Evolutionary conservation across 345 rosid genomes (phyloP).

Genomic region (Aquilaria malaccensis): DNA sequence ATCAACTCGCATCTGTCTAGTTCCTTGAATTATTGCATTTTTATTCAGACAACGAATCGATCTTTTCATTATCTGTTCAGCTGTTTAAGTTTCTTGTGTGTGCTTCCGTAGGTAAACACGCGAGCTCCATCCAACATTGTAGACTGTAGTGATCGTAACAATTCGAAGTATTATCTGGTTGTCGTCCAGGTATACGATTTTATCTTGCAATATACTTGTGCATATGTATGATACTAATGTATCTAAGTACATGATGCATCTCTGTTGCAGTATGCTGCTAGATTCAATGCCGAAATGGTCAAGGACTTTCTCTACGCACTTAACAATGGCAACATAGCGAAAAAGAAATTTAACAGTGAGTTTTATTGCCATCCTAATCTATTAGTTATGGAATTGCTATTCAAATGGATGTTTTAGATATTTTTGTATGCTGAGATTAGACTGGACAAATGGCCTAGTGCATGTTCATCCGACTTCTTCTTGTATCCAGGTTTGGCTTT

Average conservation of each 20-base stretch:
- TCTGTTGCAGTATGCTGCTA: conserved; percentile 59
- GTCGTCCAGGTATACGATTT: conserved; percentile 65
- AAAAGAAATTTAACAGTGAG: conserved; percentile 86
- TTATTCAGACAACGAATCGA: no score
- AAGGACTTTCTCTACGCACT: conserved; percentile 56
- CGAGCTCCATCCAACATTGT: conserved; percentile 56
- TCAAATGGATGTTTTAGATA: neutral
- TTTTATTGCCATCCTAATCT: conserved; percentile 13
- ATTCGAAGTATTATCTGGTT: conserved; percentile 77
- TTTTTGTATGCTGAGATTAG: no score
- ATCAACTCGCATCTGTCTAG: no score
- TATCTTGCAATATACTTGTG: neutral
- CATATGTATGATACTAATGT: no score
- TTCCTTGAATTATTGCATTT: no score
- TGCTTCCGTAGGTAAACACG: conserved; percentile 57
- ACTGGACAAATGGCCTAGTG: conserved; percentile 1
- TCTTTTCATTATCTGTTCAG: neutral
- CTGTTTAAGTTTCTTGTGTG: neutral
- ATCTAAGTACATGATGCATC: no score
- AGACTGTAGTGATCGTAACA: conserved; percentile 69
- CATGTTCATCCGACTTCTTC: neutral
- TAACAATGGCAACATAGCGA: conserved; percentile 64
- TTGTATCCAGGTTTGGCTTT: neutral
- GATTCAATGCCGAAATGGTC: conserved; percentile 78
- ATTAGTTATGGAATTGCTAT: neutral